A percentile compares a stretch with the other conserved stretches of the same genome.
Evolutionary conservation across 2,329 filamentous ascomycete genomes (phyloP).

Genomic region (Pseudocercospora cruenta): DNA sequence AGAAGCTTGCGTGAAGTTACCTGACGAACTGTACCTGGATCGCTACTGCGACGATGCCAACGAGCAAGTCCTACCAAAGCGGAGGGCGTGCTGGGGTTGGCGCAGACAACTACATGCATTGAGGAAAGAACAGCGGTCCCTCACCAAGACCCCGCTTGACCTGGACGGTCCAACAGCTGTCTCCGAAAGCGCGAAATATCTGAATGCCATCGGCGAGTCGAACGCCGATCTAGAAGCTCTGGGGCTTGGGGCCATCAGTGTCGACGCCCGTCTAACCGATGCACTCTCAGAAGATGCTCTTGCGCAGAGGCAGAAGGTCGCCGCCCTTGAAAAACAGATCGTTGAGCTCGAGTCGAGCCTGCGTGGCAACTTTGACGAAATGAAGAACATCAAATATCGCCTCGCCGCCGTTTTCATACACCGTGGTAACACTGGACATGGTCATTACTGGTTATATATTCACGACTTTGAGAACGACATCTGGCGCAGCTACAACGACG

Average conservation of each 20-base stretch:
- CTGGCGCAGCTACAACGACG: conserved; percentile 96
- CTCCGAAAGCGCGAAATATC: conserved; percentile 44
- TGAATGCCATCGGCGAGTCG: conserved; percentile 46
- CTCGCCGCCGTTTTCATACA: conserved; percentile 95
- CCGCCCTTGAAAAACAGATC: conserved; percentile 45
- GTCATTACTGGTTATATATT: conserved; percentile 98
- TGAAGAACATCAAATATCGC: conserved; percentile 71
- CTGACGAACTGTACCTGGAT: conserved; percentile 81
- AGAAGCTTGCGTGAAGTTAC: conserved; percentile 75
- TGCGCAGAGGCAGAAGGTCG: conserved; percentile 52
- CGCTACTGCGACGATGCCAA: conserved; percentile 75
- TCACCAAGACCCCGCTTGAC: conserved; percentile 25
- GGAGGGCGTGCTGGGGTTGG: conserved; percentile 74
- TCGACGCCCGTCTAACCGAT: conserved; percentile 45
- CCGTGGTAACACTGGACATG: conserved; percentile 64
- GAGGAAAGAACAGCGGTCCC: conserved; percentile 35
- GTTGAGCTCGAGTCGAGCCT: conserved; percentile 54
- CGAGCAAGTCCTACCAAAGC: conserved; percentile 64
- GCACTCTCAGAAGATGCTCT: conserved; percentile 52
- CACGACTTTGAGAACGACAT: conserved; percentile 78
- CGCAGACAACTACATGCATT: conserved; percentile 60
- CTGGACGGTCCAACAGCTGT: conserved; percentile 34
- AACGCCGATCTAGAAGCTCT: conserved; percentile 35
- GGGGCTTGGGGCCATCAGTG: conserved; percentile 45
- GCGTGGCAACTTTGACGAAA: conserved; percentile 63